Evolutionary conservation across 2,329 filamentous ascomycete species (phyloP).

Genomic region (Aspergillus floridensis): DNA sequence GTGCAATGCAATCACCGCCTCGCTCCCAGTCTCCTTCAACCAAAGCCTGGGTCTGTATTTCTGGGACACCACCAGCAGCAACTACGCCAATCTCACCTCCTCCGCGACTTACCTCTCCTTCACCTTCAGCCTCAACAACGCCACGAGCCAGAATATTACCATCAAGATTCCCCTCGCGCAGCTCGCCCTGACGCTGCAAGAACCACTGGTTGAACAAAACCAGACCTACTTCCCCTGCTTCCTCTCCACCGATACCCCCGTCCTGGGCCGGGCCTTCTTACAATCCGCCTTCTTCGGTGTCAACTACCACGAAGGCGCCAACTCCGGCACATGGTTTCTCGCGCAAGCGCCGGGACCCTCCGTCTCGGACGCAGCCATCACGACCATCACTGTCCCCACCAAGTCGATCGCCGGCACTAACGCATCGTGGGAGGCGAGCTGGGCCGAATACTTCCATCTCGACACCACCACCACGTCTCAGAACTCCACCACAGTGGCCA

Average conservation of each 20-base stretch:
- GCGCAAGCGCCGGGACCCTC: constrained; percentile 25
- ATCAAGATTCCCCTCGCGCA: constrained; percentile 22
- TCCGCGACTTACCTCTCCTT: constrained; percentile 26
- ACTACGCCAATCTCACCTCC: constrained; percentile 17
- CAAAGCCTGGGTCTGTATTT: constrained; percentile 40
- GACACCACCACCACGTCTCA: neutral
- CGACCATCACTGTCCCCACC: neutral
- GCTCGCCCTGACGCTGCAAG: constrained; percentile 22
- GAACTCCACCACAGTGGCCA: neutral
- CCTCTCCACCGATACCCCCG: constrained; percentile 6
- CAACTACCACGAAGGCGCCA: constrained; percentile 18
- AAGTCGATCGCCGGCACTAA: neutral
- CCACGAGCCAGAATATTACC: constrained; percentile 13
- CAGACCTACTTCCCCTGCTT: constrained; percentile 24
- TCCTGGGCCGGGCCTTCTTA: constrained; percentile 25
- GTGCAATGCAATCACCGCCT: constrained; percentile 40
- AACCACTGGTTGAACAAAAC: constrained; percentile 17
- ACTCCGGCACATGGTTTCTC: constrained; percentile 18
- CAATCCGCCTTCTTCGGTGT: constrained; percentile 25
- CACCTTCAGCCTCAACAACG: constrained; percentile 16
- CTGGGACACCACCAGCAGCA: constrained; percentile 38
- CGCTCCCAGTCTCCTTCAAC: constrained; percentile 41
- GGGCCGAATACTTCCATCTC: neutral
- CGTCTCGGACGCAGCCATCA: neutral
- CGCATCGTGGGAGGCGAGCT: neutral